A percentile compares a stretch with the other conserved stretches of the same genome.
Evolutionary conservation across 495 filamentous ascomycete genomes (phyloP).

Genomic region (Daldinia loculata): DNA sequence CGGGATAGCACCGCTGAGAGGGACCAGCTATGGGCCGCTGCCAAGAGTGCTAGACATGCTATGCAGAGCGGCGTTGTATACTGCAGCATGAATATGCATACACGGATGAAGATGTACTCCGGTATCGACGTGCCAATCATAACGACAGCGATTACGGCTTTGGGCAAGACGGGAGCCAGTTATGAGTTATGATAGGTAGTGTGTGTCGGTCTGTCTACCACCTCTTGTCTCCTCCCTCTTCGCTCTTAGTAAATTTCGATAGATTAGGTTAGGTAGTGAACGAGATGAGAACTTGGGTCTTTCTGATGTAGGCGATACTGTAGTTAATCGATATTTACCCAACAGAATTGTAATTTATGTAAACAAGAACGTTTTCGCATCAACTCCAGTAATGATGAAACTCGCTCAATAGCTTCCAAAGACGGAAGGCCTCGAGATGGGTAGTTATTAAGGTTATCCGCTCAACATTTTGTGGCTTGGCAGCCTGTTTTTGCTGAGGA

Average conservation of each 20-base stretch:
- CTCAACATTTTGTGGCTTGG: conserved; percentile 15
- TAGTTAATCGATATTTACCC: not conserved
- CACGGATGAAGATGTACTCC: conserved; percentile 57
- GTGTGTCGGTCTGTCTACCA: conserved; percentile 12
- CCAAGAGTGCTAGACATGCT: conserved; percentile 51
- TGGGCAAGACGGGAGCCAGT: conserved; percentile 23
- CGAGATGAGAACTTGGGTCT: not conserved
- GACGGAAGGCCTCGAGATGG: conserved; percentile 30
- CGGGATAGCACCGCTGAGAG: conserved; percentile 32
- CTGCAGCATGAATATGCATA: conserved; percentile 60
- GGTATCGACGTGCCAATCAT: conserved; percentile 50
- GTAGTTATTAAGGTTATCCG: conserved; percentile 7
- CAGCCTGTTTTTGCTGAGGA: conserved; percentile 1
- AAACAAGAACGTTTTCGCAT: not conserved
- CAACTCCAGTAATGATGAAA: conserved; percentile 1
- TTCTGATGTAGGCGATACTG: not conserved
- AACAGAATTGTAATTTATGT: not conserved
- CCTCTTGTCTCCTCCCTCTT: conserved; percentile 8
- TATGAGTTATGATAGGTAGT: conserved; percentile 22
- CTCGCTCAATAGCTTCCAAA: conserved; percentile 28
- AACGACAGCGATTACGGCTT: conserved; percentile 33
- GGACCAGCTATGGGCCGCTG: conserved; percentile 41
- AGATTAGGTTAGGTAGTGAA: not conserved
- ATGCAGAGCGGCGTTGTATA: conserved; percentile 63
- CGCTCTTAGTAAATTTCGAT: not conserved